phyloP scores from a whole-genome alignment of 495 filamentous ascomycete species.

The Pyrenopolyporus hunteri region DNA sequence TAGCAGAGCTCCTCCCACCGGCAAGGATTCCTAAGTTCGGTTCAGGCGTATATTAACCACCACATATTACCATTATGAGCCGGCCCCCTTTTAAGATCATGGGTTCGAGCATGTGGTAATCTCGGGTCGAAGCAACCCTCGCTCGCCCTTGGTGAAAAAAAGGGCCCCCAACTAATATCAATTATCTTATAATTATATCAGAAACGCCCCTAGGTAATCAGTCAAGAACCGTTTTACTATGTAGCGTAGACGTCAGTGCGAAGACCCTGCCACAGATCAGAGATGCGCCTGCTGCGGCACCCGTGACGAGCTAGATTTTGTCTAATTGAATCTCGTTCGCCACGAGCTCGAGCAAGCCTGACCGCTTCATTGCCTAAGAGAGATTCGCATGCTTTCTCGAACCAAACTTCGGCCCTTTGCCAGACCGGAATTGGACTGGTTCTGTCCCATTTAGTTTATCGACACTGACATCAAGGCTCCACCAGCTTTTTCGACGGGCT shows the following conservation, averaged over 20 bases:
- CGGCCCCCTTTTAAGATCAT: conserved; percentile 43
- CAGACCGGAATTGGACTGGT: conserved; percentile 30
- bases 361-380: conserved; percentile 27
- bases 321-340: conserved; percentile 3
- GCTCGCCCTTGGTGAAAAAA: conserved; percentile 23
- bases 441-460: conserved; percentile 25
- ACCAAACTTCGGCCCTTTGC: conserved; percentile 27
- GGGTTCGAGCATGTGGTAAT: conserved; percentile 43
- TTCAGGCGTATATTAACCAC: conserved; percentile 51
- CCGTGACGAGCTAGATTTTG: not conserved
- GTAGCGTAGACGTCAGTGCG: conserved; percentile 17
- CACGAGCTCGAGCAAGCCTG: conserved; percentile 13
- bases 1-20: conserved; percentile 24
- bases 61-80: conserved; percentile 51
- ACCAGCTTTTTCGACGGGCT: conserved; percentile 21
- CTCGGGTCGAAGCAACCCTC: conserved; percentile 46
- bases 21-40: conserved; percentile 40
- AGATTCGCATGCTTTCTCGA: conserved; percentile 19
- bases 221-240: conserved; percentile 23
- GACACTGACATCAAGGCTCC: conserved; percentile 36
- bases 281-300: conserved; percentile 30
- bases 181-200: conserved; percentile 16
- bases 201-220: conserved; percentile 21
- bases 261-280: not conserved
- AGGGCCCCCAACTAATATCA: conserved; percentile 33